Base-by-base conservation (phyloP, 1,139 yeast genomes). In the Scheffersomyces parashehatae region DNA sequence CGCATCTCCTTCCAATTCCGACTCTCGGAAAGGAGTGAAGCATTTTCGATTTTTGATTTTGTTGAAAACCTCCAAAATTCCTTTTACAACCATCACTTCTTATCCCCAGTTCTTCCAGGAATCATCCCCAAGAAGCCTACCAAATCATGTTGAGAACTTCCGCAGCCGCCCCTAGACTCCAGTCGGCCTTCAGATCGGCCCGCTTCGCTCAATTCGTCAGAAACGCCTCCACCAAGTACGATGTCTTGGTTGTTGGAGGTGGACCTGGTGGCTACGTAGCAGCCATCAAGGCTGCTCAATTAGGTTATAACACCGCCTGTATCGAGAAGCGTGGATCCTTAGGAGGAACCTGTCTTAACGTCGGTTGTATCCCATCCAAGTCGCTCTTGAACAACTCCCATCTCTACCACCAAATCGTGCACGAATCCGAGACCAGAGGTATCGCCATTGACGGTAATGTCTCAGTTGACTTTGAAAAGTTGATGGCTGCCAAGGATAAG, bases 191-290 rank as follows among this genome's bases (percentile, higher is more conserved):
- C 16, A 37, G 44, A 30, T 38, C 45, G 37, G 47, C 50, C 11
- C 15, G 35, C 42, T 46, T 47, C 29, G 49, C 51, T 39, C 68
- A 65, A 50, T 70, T 70, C 52, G 65, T 67, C 45, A 69, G 77
- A 65, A 65, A 52, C 50, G 69, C 66, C 40, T 69, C 75, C 49
- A 61, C 64, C 48, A 71, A 88, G 66, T 95, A 88, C 65, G 99
- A 93, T 62, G 82, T 91, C 47, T 95, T 91, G 45, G 89, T 95
- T 56, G 87, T 95, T 62, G 99, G 99, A 56, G 99, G 97, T 60
- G 99, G 99, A 47, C 99, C 99, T 54, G 99, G 98, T 68, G 99
- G 99, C 51, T 88, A 88, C 64, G 95, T 95, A 55, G 98, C 98
- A 46, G 99, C 99, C 62, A 95, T 95, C 67, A 91, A 89, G 71